A percentile compares a stretch with the other conserved stretches of the same genome.
phyloP scores from a whole-genome alignment of 768 basidiomycete genomes.

The Krasilnikovozyma curviuscula region DNA sequence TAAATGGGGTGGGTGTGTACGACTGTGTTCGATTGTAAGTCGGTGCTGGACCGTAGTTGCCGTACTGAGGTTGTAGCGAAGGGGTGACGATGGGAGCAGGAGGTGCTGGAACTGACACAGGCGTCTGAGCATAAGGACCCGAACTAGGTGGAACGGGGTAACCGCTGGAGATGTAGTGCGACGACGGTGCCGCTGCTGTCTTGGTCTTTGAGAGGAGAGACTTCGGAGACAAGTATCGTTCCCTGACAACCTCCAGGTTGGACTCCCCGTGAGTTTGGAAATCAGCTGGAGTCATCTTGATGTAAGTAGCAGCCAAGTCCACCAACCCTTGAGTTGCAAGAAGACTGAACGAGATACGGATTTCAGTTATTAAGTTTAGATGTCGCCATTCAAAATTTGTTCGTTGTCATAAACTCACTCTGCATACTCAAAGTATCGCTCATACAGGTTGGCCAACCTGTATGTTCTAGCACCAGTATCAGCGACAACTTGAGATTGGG shows the following conservation, averaged over 20 bases:
- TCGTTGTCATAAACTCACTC: too few species aligned
- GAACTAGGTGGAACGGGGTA: conserved; percentile 19
- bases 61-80: too few species aligned
- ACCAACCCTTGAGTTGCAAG: conserved; percentile 78
- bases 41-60: too few species aligned
- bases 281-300: conserved; percentile 55
- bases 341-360: too few species aligned
- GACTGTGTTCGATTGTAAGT: too few species aligned
- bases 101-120: conserved; percentile 5
- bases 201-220: conserved; percentile 26
- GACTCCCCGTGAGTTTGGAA: conserved; percentile 50
- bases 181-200: conserved; percentile 2
- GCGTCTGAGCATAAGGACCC: background rate
- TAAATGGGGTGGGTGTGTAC: too few species aligned
- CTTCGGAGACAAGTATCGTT: conserved; percentile 15
- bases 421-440: conserved; percentile 88
- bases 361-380: too few species aligned
- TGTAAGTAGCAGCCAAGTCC: conserved; percentile 56
- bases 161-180: conserved; percentile 5
- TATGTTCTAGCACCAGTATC: conserved; percentile 42
- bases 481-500: conserved; percentile 28
- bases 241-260: too few species aligned
- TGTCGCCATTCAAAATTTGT: too few species aligned
- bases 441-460: conserved; percentile 70
- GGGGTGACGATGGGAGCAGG: conserved; percentile 3